Evolutionary conservation across 2,329 filamentous ascomycete species (phyloP), one percentile per base, ranked within the genome.

Genomic region (Xylariaceae sp.): DNA sequence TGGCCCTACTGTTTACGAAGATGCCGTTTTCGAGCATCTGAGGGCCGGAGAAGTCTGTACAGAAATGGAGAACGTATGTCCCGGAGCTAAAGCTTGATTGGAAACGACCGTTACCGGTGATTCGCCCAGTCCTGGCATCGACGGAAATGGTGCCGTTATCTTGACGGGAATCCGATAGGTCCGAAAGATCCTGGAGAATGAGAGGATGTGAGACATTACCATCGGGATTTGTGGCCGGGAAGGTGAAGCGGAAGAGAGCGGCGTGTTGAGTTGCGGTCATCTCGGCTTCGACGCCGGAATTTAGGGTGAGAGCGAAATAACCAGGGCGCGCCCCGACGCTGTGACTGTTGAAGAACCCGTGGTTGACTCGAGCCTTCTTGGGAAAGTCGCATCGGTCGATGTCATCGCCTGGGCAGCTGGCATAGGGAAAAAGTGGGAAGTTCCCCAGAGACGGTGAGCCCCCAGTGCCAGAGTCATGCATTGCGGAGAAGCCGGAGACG

Each of bases 381-480:
- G 81, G 79, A 65, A 84, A 90, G 12, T 74, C 76, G 69, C 88
- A 90, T 7, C 76, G 75, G 64, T 89, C 77, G 51, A 91, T 71
- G 40, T 86, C 80, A 57, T 89, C 82, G 14, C 75, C 79, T 0
- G 81, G 77, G 60, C 89, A 91, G 41, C 77, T 76, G 3, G 81
- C 74, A 59, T 89, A 87, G 0, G 88, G 80, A 60, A 91, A 91
- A 1, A 91, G 75, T 0, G 89, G 86, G 50, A 91, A 91, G 66
- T 90, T 90, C 14, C 88, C 89, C 16, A 91, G 73, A 3, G 86
- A 90, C 0, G 88, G 83, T 1, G 73, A 71, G 7, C 78, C 78
- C 20, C 83, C 83, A 0, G 82, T 85, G 1, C 83, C 83, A 1
- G 79, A 82, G 65, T 86, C 83, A 66, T 85, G 83, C 74, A 85